Evolutionary conservation across 1,284 basidiomycete genomes (phyloP).

Genomic region (Papiliotrema flavescens): DNA sequence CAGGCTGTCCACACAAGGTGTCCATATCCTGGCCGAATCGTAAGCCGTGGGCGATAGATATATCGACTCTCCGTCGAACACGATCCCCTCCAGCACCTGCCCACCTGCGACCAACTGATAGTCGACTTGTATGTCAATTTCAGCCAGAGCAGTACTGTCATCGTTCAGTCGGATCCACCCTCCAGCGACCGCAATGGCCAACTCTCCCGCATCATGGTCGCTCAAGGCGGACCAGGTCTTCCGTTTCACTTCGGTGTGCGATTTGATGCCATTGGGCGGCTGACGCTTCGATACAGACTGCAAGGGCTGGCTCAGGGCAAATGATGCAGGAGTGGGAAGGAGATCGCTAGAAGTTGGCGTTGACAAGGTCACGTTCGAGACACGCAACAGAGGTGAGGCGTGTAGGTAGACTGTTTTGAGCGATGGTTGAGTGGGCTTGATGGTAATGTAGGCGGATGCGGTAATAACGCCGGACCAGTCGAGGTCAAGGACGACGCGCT

Average conservation of each 20-base stretch:
- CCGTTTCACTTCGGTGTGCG: slow-evolving; percentile 90
- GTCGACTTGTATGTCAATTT: slow-evolving; percentile 46
- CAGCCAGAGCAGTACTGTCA: slow-evolving; percentile 30
- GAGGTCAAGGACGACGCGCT: slow-evolving; percentile 45
- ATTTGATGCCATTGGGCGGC: slow-evolving; percentile 67
- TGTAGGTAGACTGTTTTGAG: slow-evolving; percentile 45
- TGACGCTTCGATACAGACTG: slow-evolving; percentile 34
- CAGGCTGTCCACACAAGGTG: slow-evolving; percentile 90
- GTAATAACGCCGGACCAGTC: slow-evolving; percentile 27
- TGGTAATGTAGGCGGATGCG: slow-evolving; percentile 43
- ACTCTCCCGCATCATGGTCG: slow-evolving; percentile 88
- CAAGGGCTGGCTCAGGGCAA: slow-evolving; percentile 62
- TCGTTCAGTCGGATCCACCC: slow-evolving; percentile 57
- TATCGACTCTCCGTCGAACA: slow-evolving; percentile 61
- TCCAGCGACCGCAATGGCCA: slow-evolving; percentile 86
- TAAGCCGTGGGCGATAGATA: slow-evolving; percentile 86
- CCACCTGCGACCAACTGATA: slow-evolving; percentile 39
- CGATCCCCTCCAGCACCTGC: slow-evolving; percentile 40
- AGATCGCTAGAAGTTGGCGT: slow-evolving; percentile 36
- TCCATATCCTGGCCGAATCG: slow-evolving; percentile 91
- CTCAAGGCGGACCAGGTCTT: slow-evolving; percentile 84
- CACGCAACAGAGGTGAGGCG: slow-evolving; percentile 39
- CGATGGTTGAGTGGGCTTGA: slow-evolving; percentile 39
- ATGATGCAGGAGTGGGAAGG: slow-evolving; percentile 65
- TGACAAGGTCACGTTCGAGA: slow-evolving; percentile 41